Base-by-base conservation (phyloP, 495 filamentous ascomycete species). In the Penicillium chermesinum region DNA sequence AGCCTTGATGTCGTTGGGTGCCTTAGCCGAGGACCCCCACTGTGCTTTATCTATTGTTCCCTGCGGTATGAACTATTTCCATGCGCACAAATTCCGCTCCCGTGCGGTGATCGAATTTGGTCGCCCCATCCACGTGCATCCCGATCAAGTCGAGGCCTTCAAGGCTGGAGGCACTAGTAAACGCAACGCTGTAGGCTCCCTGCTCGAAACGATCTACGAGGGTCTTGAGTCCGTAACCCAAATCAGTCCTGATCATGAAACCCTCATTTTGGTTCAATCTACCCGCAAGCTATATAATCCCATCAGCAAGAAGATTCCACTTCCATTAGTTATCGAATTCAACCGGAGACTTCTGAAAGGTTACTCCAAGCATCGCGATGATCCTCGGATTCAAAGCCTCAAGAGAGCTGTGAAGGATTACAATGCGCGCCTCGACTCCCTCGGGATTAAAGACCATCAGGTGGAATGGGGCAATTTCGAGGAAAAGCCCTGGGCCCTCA, bases 11-110 rank as follows among this genome's bases (percentile, higher is more conserved):
- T 91, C 93, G 12, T 80, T 98, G 41, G 93, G 91, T n/a, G 86
- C 91, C 1, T 73, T 98, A 21, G 87, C 87, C 14, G 82, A 85
- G 33, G 78, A 88, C 43, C 91, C 90, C 1, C 75, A 90, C 52
- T 95, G 86, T 55, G 89, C 85, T 3, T 64, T 98, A 48, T 91
- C 87, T 58, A 96, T 98, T 55, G 84, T 98, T 15, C 93, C 93
- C 10, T 91, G 89, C 38, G 93, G 93, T 44, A 96, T 96, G 93
- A 98, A 98, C 59, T 98, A 98, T 66, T 98, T 98, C 70, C 93
- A 98, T 67, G 86, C 93, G 4, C 91, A 98, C 72, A 98, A 96
- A 62, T 98, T 98, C 66, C 84, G 93, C 19, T 98, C 93, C 22
- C 80, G 93, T 63, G 93, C 88, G 40, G 93, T 98, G 2, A 80